Evolutionary conservation across 2,329 filamentous ascomycete genomes (phyloP), one percentile per base, ranked within the genome.

Genomic region (Neonectria coccinea): DNA sequence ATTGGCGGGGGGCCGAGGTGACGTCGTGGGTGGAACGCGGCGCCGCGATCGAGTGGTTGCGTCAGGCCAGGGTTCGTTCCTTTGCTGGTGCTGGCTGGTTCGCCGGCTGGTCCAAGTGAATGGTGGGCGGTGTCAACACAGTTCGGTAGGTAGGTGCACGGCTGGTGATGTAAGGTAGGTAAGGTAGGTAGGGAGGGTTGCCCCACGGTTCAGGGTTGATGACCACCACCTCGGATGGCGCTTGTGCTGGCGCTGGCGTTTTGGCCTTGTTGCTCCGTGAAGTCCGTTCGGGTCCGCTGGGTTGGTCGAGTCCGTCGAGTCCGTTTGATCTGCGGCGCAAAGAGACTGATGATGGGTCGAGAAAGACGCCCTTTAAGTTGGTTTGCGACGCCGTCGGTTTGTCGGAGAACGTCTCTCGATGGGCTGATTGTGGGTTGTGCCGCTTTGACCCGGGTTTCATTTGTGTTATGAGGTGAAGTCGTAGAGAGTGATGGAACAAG

Each of bases 11-110:
- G 45, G 54, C 22, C 29, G 62, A 62, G 57, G 65, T 65, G 65
- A 65, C 65, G 72, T 74, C 67, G 71, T 66, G 56, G 45, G 60
- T 63, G 64, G 61, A 53, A 61, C 64, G 52, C 55, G 47, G 45
- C 61, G 64, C 61, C 64, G 64, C 64, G 61, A 67, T 67, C 64
- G 64, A 56, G 56, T 63, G 52, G 36, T 51, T 42, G 58, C 41
- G 47, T 33, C 56, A 33, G 33, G 50, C 56, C 56, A 59, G 52
- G 52, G 36, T 51, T 60, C 14, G 48, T 27, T 44, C 25, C 14
- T 39, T 39, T 39, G 14, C 14, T 39, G 36, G 14, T n/a, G 55
- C 50, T 59, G 62, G 62, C 22, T 59, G 20, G 25, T 25, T 25
- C 25, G 25, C 25, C 5, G 25, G 45, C 25, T 25, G 25, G 45